Evolutionary conservation across 306 rosid genomes (phyloP).

Genomic region (Cucumis melo): DNA sequence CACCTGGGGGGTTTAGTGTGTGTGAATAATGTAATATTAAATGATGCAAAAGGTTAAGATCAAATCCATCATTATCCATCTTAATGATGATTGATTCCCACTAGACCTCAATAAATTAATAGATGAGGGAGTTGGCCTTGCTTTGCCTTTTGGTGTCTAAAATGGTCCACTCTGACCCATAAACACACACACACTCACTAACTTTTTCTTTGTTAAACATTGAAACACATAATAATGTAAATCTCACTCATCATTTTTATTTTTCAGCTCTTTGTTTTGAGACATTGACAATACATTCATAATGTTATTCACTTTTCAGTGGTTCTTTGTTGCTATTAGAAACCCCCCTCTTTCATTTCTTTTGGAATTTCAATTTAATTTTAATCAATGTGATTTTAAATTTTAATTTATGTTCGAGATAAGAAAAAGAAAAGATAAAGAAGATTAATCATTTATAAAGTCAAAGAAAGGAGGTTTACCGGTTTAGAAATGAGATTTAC

Average conservation of each 20-base stretch:
- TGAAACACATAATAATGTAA: not conserved
- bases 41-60: not conserved
- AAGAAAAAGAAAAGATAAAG: too few species aligned
- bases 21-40: not conserved
- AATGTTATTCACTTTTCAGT: not conserved
- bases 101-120: not conserved
- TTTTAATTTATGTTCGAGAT: too few species aligned
- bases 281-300: not conserved
- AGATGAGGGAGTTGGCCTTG: constrained; percentile 7
- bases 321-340: not conserved
- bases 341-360: not conserved
- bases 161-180: constrained; percentile 9
- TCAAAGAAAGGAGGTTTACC: too few species aligned
- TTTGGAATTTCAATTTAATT: not conserved
- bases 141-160: not conserved
- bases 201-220: not conserved
- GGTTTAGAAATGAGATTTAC: too few species aligned
- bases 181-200: too few species aligned
- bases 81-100: constrained; percentile 3
- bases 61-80: not conserved
- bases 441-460: too few species aligned
- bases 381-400: not conserved
- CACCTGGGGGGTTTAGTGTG: not conserved
- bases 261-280: not conserved
- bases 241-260: not conserved